phyloP scores from a whole-genome alignment of 2,329 filamentous ascomycete genomes.

The Cryphonectria nitschkei region DNA sequence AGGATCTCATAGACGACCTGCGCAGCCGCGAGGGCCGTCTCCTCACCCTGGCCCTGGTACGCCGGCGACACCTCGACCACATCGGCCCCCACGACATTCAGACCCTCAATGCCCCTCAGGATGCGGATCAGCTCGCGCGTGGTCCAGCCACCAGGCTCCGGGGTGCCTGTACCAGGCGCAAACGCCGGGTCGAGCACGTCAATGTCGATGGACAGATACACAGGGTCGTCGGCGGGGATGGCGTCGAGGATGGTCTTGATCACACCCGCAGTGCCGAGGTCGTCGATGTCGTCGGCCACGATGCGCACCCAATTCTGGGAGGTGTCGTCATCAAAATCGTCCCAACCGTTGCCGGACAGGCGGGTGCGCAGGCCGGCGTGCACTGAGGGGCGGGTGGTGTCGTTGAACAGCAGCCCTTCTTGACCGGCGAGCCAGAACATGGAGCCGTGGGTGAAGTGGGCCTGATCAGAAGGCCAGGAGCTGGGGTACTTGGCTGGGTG shows the following conservation, averaged over 20 bases:
- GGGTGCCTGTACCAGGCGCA: constrained; percentile 70
- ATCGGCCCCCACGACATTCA: constrained; percentile 89
- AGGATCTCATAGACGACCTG: constrained; percentile 87
- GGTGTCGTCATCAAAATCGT: constrained; percentile 73
- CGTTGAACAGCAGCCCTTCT: constrained; percentile 78
- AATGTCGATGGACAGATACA: constrained; percentile 49
- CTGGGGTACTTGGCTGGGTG: constrained; percentile 79
- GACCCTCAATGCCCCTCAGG: constrained; percentile 75
- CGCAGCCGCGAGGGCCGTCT: constrained; percentile 79
- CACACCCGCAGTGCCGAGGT: constrained; percentile 73
- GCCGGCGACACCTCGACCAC: constrained; percentile 87
- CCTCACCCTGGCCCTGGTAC: constrained; percentile 80
- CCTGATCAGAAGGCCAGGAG: constrained; percentile 71
- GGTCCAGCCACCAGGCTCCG: constrained; percentile 90
- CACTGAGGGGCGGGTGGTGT: constrained; percentile 69
- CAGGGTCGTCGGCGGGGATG: constrained; percentile 74
- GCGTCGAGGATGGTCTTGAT: constrained; percentile 70
- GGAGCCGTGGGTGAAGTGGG: constrained; percentile 82
- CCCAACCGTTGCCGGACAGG: constrained; percentile 66
- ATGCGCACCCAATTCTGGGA: constrained; percentile 80
- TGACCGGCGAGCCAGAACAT: constrained; percentile 90
- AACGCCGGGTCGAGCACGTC: constrained; percentile 44
- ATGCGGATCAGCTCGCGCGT: constrained; percentile 86
- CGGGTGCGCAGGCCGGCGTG: constrained; percentile 84
- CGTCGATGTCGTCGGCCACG: constrained; percentile 85